Conservation (phyloP, 2,329 filamentous ascomycete genomes). For the Helotiales sp. region DNA sequence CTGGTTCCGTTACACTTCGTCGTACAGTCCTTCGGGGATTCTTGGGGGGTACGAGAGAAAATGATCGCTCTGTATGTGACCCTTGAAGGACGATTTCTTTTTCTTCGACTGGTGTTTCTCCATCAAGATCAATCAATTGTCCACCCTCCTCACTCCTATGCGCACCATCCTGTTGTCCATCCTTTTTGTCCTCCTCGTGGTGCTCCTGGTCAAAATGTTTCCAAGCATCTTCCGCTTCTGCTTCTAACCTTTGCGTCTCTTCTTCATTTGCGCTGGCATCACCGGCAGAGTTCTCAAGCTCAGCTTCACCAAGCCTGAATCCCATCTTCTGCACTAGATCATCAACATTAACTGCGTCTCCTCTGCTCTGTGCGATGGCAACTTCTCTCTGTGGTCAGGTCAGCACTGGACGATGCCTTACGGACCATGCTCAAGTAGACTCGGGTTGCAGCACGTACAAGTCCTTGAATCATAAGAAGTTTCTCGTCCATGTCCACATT, state of each 20-base stretch:
- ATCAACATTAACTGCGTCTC: not conserved
- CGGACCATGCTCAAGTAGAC: not conserved
- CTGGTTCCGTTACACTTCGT: not conserved
- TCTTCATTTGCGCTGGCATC: not conserved
- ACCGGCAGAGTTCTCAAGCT: not conserved
- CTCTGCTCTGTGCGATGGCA: no score
- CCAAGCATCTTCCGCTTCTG: not conserved
- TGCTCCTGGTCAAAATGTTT: not conserved
- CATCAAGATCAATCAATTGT: not conserved
- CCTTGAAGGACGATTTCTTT: no score
- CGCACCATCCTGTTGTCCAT: not conserved
- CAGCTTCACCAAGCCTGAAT: not conserved
- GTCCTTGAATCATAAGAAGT: not conserved
- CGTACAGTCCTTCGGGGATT: not conserved
- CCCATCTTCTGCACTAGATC: not conserved
- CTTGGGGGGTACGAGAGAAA: not conserved
- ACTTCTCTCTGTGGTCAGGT: no score
- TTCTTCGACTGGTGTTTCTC: not conserved
- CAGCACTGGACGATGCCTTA: not conserved
- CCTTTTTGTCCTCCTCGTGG: not conserved
- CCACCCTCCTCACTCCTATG: not conserved
- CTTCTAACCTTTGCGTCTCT: not conserved
- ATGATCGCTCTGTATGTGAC: not conserved
- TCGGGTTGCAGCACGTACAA: not conserved
- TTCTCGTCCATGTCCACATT: slow-evolving; percentile 8